Evolutionary conservation across 179 eudicot genomes (phyloP).

Genomic region (Sideroxylon spinosum): DNA sequence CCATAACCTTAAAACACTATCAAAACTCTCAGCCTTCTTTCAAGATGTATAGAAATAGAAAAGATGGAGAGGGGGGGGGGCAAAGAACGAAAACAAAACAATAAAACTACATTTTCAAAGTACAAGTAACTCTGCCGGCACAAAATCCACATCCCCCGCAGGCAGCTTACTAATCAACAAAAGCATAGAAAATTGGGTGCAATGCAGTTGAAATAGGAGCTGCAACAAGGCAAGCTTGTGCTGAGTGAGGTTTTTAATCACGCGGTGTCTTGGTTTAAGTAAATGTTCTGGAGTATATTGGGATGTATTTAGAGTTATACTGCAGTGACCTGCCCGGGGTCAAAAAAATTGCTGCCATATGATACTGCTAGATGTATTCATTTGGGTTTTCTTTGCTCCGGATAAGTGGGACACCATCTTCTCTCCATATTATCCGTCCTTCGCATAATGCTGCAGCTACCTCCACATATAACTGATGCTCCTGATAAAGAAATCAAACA

Average conservation of each 20-base stretch:
- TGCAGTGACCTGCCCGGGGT: too few species aligned
- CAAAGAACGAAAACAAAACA: too few species aligned
- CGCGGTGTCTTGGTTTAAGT: not conserved
- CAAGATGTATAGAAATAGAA: too few species aligned
- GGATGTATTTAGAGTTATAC: not conserved
- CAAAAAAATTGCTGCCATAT: not conserved
- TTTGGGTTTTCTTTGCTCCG: conserved; percentile 58
- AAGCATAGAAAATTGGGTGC: not conserved
- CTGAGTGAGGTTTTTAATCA: not conserved
- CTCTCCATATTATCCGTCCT: conserved; percentile 75
- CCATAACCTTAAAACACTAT: too few species aligned
- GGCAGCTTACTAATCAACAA: not conserved
- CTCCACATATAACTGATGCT: conserved; percentile 69
- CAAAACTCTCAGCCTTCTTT: too few species aligned
- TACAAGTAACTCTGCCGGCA: not conserved
- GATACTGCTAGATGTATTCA: conserved; percentile 28
- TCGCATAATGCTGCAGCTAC: conserved; percentile 71
- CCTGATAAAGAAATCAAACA: conserved; percentile 31
- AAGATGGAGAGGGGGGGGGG: too few species aligned
- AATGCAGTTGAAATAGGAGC: too few species aligned
- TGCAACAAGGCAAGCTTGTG: not conserved
- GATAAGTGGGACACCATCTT: conserved; percentile 86
- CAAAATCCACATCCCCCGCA: not conserved
- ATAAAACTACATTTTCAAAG: not conserved
- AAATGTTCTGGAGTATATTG: not conserved